phyloP scores from a whole-genome alignment of 2,329 filamentous ascomycete genomes.

The Pseudogymnoascus pannorum region DNA sequence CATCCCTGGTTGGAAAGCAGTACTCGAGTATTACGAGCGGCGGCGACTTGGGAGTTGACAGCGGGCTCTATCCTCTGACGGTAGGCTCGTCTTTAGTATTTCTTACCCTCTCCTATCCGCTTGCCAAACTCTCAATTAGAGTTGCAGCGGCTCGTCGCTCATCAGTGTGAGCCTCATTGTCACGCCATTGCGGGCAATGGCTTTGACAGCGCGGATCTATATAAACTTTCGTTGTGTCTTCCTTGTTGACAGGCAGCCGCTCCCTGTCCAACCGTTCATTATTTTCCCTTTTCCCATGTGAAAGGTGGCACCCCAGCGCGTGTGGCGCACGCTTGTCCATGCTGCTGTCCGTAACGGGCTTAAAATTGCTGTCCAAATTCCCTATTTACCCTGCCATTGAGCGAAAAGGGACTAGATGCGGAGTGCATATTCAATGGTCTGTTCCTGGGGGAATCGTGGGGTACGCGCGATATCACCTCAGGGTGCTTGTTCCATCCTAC shows the following conservation, averaged over 20 bases:
- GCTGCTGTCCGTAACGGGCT: not conserved
- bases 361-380: not conserved
- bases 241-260: conserved; percentile 1
- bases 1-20: not conserved
- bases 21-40: not conserved
- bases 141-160: not conserved
- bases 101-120: not conserved
- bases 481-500: not conserved
- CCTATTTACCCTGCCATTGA: not conserved
- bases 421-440: conserved; percentile 5
- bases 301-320: not conserved
- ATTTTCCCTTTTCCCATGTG: conserved; percentile 4
- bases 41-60: not conserved
- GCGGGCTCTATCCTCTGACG: not conserved
- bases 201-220: conserved; percentile 1
- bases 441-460: not conserved
- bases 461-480: not conserved
- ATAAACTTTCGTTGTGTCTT: conserved; percentile 1
- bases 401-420: conserved; percentile 3
- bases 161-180: conserved; percentile 4
- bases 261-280: not conserved
- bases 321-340: not conserved
- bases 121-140: conserved; percentile 1
- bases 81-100: not conserved
- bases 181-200: conserved; percentile 1